Conservation (phyloP, 352 stramenopile genomes). For the Pythium aristosporum region DNA sequence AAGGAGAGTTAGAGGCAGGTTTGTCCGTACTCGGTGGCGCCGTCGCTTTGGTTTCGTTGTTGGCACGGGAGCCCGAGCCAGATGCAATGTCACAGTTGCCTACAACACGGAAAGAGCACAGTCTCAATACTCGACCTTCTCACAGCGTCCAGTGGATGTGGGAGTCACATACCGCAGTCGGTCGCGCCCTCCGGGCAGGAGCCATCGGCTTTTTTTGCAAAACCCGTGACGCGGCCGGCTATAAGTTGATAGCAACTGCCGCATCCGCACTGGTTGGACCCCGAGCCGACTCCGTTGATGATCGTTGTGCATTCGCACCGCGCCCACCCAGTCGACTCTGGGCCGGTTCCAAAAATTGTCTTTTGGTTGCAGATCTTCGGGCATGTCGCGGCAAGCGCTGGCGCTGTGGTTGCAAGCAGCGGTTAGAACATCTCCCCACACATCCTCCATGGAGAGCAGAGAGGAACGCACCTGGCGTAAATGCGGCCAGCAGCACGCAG, state of each 20-base stretch:
- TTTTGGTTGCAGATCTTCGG: conserved; percentile 10
- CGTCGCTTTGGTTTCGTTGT: background rate
- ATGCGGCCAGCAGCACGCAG: conserved; percentile 1
- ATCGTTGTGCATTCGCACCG: conserved; percentile 11
- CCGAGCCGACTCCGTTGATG: background rate
- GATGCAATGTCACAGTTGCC: conserved; percentile 9
- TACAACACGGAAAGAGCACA: background rate
- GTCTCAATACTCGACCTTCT: no score
- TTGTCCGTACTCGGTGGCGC: conserved; percentile 21
- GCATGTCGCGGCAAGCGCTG: conserved; percentile 7
- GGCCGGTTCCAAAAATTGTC: conserved; percentile 7
- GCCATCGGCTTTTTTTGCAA: conserved; percentile 1
- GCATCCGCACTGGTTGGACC: conserved; percentile 13
- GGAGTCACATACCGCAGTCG: conserved; percentile 17
- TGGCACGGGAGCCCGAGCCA: background rate
- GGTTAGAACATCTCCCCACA: background rate
- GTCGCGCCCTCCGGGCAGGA: conserved; percentile 6
- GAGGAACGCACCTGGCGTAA: conserved; percentile 9
- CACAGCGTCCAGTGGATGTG: no score
- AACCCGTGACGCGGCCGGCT: conserved; percentile 3
- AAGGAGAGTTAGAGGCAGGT: conserved; percentile 9
- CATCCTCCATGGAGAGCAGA: background rate
- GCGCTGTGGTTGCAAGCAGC: background rate
- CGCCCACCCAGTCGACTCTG: background rate
- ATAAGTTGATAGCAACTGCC: conserved; percentile 15